These are phyloP conservation scores for Rhizopus microsporus DNA, from an alignment of 371 early-diverging fungal genomes.

Conservation along the genomic window DNA sequence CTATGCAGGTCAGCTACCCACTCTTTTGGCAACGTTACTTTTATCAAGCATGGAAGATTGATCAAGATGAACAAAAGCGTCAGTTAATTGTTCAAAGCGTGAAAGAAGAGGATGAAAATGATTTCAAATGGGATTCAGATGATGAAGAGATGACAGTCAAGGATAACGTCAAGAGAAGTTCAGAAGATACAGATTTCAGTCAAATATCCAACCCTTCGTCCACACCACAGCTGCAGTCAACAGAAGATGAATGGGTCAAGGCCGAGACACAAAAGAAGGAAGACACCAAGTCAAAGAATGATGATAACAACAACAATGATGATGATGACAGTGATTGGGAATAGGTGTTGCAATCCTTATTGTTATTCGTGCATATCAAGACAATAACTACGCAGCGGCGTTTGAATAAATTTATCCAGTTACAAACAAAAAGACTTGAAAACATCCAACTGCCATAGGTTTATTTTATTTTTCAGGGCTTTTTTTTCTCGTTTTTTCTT, in stretches of 20 bases:
- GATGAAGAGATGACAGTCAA: constrained; percentile 37
- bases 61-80: constrained; percentile 49
- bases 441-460: background rate
- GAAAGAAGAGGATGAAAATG: constrained; percentile 37
- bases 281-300: background rate
- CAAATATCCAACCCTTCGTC: constrained; percentile 28
- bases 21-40: constrained; percentile 54
- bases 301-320: constrained; percentile 18
- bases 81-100: constrained; percentile 43
- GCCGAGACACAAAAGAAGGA: constrained; percentile 23
- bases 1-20: constrained; percentile 46
- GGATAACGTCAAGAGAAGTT: constrained; percentile 12
- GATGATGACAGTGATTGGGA: constrained; percentile 52
- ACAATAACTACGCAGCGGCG: no score
- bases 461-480: no score
- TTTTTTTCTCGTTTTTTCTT: background rate
- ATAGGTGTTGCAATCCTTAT: constrained; percentile 9
- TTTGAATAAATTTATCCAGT: no score
- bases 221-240: constrained; percentile 11
- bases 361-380: background rate
- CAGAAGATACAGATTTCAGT: constrained; percentile 32
- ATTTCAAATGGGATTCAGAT: constrained; percentile 55
- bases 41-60: constrained; percentile 47
- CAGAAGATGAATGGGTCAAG: constrained; percentile 34
- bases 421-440: no score